A percentile compares a stretch with the other conserved stretches of the same genome.
phyloP scores from a whole-genome alignment of 257 asterid genomes.

The Sherardia arvensis region DNA sequence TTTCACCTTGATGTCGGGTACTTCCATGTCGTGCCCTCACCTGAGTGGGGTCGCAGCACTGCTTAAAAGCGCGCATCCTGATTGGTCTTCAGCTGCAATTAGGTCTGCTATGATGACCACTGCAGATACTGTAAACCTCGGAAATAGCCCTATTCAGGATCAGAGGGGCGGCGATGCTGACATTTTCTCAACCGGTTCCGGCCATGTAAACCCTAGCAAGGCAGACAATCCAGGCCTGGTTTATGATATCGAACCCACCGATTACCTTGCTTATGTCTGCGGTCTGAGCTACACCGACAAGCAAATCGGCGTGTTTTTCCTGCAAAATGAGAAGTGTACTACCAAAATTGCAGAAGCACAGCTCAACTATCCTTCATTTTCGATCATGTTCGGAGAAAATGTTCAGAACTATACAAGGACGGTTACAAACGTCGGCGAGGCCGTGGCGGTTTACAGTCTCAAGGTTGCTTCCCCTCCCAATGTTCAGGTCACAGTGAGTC shows the following conservation, averaged over 20 bases:
- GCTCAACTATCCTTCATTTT: slow-evolving; percentile 14
- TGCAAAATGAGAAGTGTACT: neutral
- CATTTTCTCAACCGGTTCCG: slow-evolving; percentile 3
- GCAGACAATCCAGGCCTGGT: slow-evolving; percentile 16
- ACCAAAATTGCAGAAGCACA: slow-evolving; percentile 1
- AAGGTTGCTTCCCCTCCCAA: neutral
- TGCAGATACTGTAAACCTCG: neutral
- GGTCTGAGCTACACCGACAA: slow-evolving; percentile 7
- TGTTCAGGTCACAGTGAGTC: neutral
- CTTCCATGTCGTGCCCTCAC: slow-evolving; percentile 17
- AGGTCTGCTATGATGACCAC: slow-evolving; percentile 15
- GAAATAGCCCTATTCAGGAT: slow-evolving; percentile 3
- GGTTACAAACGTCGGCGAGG: slow-evolving; percentile 14
- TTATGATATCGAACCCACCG: slow-evolving; percentile 6
- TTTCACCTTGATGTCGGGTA: slow-evolving; percentile 1
- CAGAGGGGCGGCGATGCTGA: neutral
- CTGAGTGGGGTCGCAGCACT: slow-evolving; percentile 15
- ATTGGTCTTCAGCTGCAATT: slow-evolving; percentile 13
- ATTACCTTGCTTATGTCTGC: slow-evolving; percentile 11
- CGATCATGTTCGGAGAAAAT: neutral
- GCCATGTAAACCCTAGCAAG: slow-evolving; percentile 11
- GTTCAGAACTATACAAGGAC: slow-evolving; percentile 12
- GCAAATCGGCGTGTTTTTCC: neutral
- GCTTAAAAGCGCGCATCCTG: slow-evolving; percentile 16
- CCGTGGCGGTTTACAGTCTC: neutral